These are phyloP conservation scores for Saxophila tyrrhenica DNA, from an alignment of 495 filamentous ascomycete genomes.

Conservation along the genomic window DNA sequence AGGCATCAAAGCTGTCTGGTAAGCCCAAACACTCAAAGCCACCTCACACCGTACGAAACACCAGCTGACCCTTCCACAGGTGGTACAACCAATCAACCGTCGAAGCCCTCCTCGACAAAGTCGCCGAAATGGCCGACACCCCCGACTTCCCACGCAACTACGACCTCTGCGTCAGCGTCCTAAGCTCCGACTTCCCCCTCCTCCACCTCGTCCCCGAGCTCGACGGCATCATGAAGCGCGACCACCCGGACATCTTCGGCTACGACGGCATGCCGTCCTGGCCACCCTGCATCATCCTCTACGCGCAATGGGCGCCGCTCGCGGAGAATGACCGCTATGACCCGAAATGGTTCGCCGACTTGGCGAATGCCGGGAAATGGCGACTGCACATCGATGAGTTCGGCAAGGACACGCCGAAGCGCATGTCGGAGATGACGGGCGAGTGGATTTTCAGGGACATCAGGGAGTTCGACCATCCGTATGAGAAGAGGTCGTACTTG, in stretches of 20 bases:
- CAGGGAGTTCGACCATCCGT: conserved; percentile 30
- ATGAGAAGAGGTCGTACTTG: conserved; percentile 31
- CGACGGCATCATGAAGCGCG: conserved; percentile 24
- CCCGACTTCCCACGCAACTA: conserved; percentile 33
- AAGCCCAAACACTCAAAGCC: too few species aligned
- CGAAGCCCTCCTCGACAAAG: conserved; percentile 26
- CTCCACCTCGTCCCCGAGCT: conserved; percentile 26
- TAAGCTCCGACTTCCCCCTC: conserved; percentile 29
- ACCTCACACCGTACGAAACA: too few species aligned
- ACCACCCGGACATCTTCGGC: conserved; percentile 28
- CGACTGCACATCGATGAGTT: not conserved
- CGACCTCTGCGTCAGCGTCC: conserved; percentile 32
- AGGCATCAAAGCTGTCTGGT: conserved; percentile 28
- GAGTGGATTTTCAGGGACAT: conserved; percentile 32
- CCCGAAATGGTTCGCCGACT: conserved; percentile 30
- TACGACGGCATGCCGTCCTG: conserved; percentile 24
- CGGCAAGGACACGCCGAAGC: conserved; percentile 25
- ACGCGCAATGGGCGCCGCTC: conserved; percentile 36
- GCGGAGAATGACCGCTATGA: conserved; percentile 25
- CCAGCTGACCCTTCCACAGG: not conserved
- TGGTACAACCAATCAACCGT: conserved; percentile 26
- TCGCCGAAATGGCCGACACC: conserved; percentile 34
- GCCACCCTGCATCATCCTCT: conserved; percentile 31
- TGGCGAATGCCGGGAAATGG: conserved; percentile 4
- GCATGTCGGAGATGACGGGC: conserved; percentile 30